phyloP scores from a whole-genome alignment of 306 rosid species.

The Prosopis cineraria region DNA sequence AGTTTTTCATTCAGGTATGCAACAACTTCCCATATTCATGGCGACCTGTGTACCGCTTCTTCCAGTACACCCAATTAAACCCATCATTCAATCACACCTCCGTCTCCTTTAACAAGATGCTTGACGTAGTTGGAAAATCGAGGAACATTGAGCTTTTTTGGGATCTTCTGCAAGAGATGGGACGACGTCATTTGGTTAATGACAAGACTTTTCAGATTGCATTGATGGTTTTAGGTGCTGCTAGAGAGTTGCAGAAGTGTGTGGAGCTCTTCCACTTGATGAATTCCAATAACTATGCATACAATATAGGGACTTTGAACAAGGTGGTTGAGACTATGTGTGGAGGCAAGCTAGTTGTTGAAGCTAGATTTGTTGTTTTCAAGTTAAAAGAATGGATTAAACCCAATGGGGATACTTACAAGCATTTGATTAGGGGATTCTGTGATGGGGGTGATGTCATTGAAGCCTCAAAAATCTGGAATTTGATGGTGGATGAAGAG shows the following conservation, averaged over 20 bases:
- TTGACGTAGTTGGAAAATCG: constrained; percentile 50
- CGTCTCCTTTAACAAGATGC: constrained; percentile 64
- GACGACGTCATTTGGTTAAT: constrained; percentile 48
- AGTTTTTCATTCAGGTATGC: constrained; percentile 89
- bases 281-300: constrained; percentile 55
- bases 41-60: constrained; percentile 75
- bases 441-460: constrained; percentile 69
- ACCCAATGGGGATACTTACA: constrained; percentile 55
- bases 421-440: constrained; percentile 56
- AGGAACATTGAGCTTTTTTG: constrained; percentile 68
- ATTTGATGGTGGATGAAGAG: constrained; percentile 80
- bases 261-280: constrained; percentile 72
- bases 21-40: constrained; percentile 78
- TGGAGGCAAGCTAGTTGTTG: constrained; percentile 58
- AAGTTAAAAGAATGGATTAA: constrained; percentile 62
- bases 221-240: constrained; percentile 54
- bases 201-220: constrained; percentile 57
- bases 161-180: constrained; percentile 52
- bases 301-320: constrained; percentile 55
- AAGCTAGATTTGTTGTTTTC: constrained; percentile 60
- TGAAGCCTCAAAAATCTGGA: constrained; percentile 81
- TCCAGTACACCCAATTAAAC: constrained; percentile 40
- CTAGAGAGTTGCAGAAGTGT: constrained; percentile 67
- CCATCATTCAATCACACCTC: constrained; percentile 58
- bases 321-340: constrained; percentile 58